These are phyloP conservation scores for Enteropsectra breve DNA, from an alignment of 371 early-diverging fungal species.

Conservation along the genomic window DNA sequence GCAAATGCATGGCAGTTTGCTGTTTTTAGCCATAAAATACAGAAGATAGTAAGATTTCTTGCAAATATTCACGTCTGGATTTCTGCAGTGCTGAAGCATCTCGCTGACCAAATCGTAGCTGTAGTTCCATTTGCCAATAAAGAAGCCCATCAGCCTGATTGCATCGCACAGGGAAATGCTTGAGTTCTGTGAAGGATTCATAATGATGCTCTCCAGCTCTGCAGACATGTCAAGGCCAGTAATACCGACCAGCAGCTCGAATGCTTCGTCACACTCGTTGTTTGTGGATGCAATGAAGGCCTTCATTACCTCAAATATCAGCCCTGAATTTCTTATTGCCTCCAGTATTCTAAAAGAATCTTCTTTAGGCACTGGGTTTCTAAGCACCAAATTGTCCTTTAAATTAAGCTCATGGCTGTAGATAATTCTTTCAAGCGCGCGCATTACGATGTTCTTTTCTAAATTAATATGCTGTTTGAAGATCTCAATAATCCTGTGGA, in stretches of 20 bases:
- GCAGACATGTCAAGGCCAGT: constrained; percentile 3
- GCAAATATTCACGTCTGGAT: constrained; percentile 2
- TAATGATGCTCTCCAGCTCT: constrained; percentile 1
- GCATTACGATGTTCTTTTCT: not conserved
- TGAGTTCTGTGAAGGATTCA: not conserved
- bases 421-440: constrained; percentile 5
- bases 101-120: not conserved
- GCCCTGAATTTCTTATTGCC: not conserved
- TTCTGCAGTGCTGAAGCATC: not conserved
- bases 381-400: not conserved
- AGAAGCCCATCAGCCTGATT: constrained; percentile 14
- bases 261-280: constrained; percentile 9
- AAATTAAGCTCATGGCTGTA: constrained; percentile 9
- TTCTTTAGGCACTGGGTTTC: constrained; percentile 11
- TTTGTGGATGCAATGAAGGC: not conserved
- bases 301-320: not conserved
- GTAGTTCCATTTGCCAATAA: constrained; percentile 12
- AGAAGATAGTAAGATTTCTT: constrained; percentile 16
- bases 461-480: not conserved
- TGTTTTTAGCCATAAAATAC: not conserved
- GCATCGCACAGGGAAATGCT: constrained; percentile 4
- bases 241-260: constrained; percentile 11
- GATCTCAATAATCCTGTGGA: not conserved
- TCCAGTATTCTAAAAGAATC: constrained; percentile 1
- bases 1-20: constrained; percentile 8